These are phyloP conservation scores for Chlorociboria aeruginascens DNA, from an alignment of 495 filamentous ascomycete genomes.

Conservation along the genomic window DNA sequence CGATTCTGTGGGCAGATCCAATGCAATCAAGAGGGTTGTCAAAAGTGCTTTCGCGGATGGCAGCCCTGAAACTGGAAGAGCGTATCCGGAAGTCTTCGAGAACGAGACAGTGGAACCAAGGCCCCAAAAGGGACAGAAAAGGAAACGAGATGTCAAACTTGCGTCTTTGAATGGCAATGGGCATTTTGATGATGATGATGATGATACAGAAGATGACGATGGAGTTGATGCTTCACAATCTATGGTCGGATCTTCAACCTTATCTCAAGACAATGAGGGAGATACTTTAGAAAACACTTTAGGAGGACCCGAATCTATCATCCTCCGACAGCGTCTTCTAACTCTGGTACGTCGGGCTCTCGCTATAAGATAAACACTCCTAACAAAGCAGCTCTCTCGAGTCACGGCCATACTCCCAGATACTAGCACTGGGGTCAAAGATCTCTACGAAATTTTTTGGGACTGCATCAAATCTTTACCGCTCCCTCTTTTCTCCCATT, in stretches of 20 bases:
- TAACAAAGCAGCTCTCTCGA: constrained; percentile 12
- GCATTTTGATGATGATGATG: constrained; percentile 31
- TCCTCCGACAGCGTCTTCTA: constrained; percentile 28
- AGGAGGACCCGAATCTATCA: constrained; percentile 29
- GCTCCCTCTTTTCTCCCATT: constrained; percentile 57
- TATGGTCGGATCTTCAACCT: constrained; percentile 1
- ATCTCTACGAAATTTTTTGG: constrained; percentile 24
- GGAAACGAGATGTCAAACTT: constrained; percentile 27
- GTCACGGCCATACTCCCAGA: constrained; percentile 6
- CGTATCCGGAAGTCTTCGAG: constrained; percentile 37
- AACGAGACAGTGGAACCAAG: constrained; percentile 29
- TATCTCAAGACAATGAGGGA: constrained; percentile 21
- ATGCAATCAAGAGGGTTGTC: constrained; percentile 28
- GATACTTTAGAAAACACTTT: constrained; percentile 3
- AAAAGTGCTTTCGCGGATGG: constrained; percentile 31
- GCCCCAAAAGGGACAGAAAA: constrained; percentile 32
- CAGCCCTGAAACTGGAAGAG: constrained; percentile 20
- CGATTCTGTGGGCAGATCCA: constrained; percentile 16
- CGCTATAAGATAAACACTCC: background rate
- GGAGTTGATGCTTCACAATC: constrained; percentile 9
- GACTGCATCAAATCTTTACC: constrained; percentile 55
- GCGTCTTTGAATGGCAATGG: background rate
- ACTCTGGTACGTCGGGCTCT: constrained; percentile 20
- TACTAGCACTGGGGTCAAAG: constrained; percentile 18
- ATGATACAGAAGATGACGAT: constrained; percentile 11